A percentile compares a stretch with the other conserved stretches of the same genome.
Evolutionary conservation across 805 yeast genomes (phyloP).

Genomic region (Starmerella gropengiesseri): DNA sequence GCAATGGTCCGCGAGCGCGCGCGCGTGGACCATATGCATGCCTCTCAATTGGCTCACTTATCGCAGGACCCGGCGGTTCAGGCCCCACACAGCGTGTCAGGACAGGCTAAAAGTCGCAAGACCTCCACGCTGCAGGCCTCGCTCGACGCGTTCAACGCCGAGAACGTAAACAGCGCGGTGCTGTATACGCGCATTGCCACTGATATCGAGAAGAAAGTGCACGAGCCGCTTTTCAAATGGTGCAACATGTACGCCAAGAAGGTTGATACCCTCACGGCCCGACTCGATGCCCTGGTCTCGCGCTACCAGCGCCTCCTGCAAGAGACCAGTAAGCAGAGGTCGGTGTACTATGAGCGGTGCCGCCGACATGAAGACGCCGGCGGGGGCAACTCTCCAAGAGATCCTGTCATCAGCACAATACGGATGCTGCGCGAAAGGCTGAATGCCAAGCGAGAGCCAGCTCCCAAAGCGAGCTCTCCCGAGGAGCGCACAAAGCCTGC

Average conservation of each 20-base stretch:
- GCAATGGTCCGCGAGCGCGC: conserved; percentile 50
- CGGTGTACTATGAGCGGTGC: conserved; percentile 59
- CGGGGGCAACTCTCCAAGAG: conserved; percentile 16
- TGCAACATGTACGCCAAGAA: conserved; percentile 54
- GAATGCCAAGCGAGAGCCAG: background rate
- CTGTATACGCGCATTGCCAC: conserved; percentile 48
- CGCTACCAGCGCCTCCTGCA: conserved; percentile 37
- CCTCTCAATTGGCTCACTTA: conserved; percentile 40
- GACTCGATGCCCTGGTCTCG: conserved; percentile 39
- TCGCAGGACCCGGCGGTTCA: conserved; percentile 30
- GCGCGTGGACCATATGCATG: conserved; percentile 56
- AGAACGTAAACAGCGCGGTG: conserved; percentile 44
- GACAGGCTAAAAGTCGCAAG: background rate
- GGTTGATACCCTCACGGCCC: conserved; percentile 44
- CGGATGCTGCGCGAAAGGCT: conserved; percentile 12
- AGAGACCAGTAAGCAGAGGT: conserved; percentile 42
- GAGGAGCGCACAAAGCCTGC: background rate
- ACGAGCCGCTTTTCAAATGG: conserved; percentile 63
- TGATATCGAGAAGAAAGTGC: conserved; percentile 44
- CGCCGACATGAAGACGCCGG: conserved; percentile 48
- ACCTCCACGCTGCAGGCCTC: conserved; percentile 21
- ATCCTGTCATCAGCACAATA: conserved; percentile 14
- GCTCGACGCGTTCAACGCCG: conserved; percentile 40
- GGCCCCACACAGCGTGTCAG: conserved; percentile 1
- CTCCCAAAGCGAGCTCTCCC: background rate